Conservation (phyloP, 352 stramenopile genomes). For the Phytophthora lateralis region DNA sequence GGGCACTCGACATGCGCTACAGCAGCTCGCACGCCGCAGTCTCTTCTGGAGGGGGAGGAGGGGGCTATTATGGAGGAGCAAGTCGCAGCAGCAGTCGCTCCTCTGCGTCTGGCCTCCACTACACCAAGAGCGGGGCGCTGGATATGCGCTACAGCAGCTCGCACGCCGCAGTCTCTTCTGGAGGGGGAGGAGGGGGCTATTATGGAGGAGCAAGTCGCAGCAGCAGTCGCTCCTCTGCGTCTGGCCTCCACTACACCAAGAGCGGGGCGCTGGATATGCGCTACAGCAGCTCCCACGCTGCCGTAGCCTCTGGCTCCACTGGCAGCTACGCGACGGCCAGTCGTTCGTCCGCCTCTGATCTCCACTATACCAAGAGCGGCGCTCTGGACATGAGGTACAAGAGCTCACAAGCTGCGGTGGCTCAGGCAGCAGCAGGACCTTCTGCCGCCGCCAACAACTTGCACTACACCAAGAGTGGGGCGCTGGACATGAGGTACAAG, state of each 20-base stretch:
- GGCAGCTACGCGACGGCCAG: constrained; percentile 8
- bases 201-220: too few relatives aligned
- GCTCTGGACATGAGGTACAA: constrained; percentile 31
- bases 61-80: background rate
- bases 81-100: background rate
- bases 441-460: constrained; percentile 3
- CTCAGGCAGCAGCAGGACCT: constrained; percentile 5
- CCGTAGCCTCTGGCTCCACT: background rate
- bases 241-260: background rate
- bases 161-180: constrained; percentile 1
- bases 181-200: too few relatives aligned
- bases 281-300: constrained; percentile 26
- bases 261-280: constrained; percentile 32
- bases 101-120: background rate
- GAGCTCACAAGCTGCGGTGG: constrained; percentile 21
- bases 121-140: constrained; percentile 12
- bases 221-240: background rate
- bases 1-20: constrained; percentile 34
- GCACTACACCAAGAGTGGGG: constrained; percentile 32
- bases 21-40: constrained; percentile 18
- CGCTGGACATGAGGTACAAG: constrained; percentile 31
- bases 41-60: background rate
- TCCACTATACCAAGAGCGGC: constrained; percentile 35
- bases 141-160: constrained; percentile 39
- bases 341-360: constrained; percentile 8